Evolutionary conservation across 805 yeast species (phyloP), one percentile per base, ranked within the genome.

Genomic region (Monosporozyma yasuniensis): DNA sequence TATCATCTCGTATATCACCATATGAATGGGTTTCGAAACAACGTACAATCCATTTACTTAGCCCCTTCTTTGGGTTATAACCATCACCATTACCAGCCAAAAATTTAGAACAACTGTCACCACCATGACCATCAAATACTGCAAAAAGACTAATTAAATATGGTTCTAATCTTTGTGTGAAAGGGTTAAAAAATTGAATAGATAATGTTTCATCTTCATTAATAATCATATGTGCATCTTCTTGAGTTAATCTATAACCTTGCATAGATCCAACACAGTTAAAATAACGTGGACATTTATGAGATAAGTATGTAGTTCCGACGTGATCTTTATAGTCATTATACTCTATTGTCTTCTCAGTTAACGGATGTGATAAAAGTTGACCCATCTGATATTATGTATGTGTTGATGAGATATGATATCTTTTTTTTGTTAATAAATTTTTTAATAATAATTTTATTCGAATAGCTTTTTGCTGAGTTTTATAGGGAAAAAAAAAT

Each of bases 71-170:
- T 21, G 53, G 54, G 27, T 43, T 51, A 48, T 54, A 54, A 30
- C 48, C 56, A 38, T 45, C 47, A 4, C 42, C 47, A 32, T 52
- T 50, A n/a, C 54, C 66, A 41, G 80, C 72, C 4, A 84, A 65
- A 53, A 69, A 77, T 34, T 72, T 72, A 1, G 90, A 80, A 21
- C 84, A 74, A 23, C 75, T 74, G 5, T 75, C 71, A 14, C 91
- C 90, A 2, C 95, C 95, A 63, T 85, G 95, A 2, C 95, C 95
- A 65, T 85, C 95, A 65, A 83, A 85, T 1, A 85, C 84, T 0
- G 84, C 88, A 63, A 81, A 83, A 2, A 84, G 73, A 50, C 72
- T 71, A 4, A 65, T 47, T 27, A 56, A 54, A 42, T 56, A 56
- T 4, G 54, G 46, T 6, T 61, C 59, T 5, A 57, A 51, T 35